A percentile compares a stretch with the other conserved stretches of the same genome.
Conservation (phyloP, 2,329 filamentous ascomycete genomes). For the Myriosclerotinia scirpicola region DNA sequence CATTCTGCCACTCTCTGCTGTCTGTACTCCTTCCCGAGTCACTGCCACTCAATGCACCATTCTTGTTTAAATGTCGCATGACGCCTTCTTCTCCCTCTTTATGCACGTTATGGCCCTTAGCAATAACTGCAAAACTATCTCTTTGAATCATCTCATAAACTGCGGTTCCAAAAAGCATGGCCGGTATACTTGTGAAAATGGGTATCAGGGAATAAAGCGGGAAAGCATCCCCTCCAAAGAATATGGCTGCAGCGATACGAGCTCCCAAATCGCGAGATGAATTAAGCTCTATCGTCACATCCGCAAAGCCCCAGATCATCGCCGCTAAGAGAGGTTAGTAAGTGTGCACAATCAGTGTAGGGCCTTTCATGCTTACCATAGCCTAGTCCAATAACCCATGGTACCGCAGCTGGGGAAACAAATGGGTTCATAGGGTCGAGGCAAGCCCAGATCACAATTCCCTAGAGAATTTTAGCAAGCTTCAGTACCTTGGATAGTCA, state of each 20-base stretch:
- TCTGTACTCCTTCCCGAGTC: constrained; percentile 2
- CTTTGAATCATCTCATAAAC: constrained; percentile 57
- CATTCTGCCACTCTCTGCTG: constrained; percentile 12
- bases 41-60: constrained; percentile 37
- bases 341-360: constrained; percentile 32
- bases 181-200: constrained; percentile 57
- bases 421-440: constrained; percentile 61
- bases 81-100: constrained; percentile 53
- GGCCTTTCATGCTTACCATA: constrained; percentile 35
- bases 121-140: constrained; percentile 53
- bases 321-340: constrained; percentile 41
- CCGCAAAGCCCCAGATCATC: constrained; percentile 54
- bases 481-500: not conserved
- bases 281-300: constrained; percentile 56
- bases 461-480: constrained; percentile 31
- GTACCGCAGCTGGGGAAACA: constrained; percentile 47
- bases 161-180: constrained; percentile 54
- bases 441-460: constrained; percentile 56
- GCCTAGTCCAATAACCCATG: constrained; percentile 56
- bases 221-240: constrained; percentile 54
- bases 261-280: constrained; percentile 59
- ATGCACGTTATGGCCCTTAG: constrained; percentile 49
- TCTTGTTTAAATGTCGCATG: constrained; percentile 45
- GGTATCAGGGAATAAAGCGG: constrained; percentile 53
- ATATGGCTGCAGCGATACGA: constrained; percentile 58